phyloP scores from a whole-genome alignment of 192 early-diverging fungal species.

The Mortierella alpina region DNA sequence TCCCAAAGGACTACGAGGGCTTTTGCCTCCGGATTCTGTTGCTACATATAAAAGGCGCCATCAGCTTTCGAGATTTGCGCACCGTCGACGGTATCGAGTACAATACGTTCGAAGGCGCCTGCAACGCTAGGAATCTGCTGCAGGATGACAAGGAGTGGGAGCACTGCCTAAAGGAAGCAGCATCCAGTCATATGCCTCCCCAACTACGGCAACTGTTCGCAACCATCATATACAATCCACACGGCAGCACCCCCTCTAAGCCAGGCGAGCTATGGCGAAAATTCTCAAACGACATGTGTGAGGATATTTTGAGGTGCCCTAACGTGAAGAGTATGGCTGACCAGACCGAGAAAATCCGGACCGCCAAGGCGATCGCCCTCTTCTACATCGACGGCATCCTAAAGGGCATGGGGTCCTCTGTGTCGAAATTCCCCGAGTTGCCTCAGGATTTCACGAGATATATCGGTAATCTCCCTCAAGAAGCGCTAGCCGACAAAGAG shows the following conservation, averaged over 20 bases:
- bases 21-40: slow-evolving; percentile 29
- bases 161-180: slow-evolving; percentile 7
- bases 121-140: slow-evolving; percentile 1
- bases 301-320: no score
- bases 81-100: background rate
- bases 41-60: slow-evolving; percentile 7
- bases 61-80: slow-evolving; percentile 5
- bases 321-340: no score
- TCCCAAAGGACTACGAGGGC: slow-evolving; percentile 9
- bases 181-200: background rate
- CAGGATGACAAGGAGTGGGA: slow-evolving; percentile 16
- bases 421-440: no score
- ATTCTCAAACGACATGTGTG: no score
- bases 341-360: no score
- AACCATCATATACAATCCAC: no score
- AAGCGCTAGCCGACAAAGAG: no score
- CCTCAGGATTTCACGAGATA: no score
- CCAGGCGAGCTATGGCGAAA: no score
- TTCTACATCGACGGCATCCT: slow-evolving; percentile 15
- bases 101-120: slow-evolving; percentile 14
- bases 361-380: background rate
- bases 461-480: no score
- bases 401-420: no score
- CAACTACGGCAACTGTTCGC: slow-evolving; percentile 24
- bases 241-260: no score